A percentile compares a stretch with the other conserved stretches of the same genome.
phyloP scores from a whole-genome alignment of 257 asterid species.

The Jacaranda mimosifolia region DNA sequence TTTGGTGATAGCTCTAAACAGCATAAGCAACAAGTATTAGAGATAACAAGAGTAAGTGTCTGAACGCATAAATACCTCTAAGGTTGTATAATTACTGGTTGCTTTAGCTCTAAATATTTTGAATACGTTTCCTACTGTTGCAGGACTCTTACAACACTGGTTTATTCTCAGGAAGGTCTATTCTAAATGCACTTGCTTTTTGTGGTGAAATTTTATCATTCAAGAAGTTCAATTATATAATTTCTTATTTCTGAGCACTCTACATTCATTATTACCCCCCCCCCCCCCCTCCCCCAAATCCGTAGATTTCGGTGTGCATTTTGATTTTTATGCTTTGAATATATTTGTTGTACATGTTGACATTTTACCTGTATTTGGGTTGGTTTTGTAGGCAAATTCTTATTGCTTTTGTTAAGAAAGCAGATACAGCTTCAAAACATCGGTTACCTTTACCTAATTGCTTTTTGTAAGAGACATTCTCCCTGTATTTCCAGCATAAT shows the following conservation, averaged over 20 bases:
- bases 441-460: no score
- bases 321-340: not conserved
- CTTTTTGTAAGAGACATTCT: no score
- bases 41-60: conserved; percentile 3
- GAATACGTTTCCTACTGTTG: not conserved
- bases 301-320: not conserved
- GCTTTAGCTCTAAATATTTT: not conserved
- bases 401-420: no score
- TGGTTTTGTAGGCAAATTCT: no score
- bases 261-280: not conserved
- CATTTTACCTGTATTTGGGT: no score
- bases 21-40: not conserved
- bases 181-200: not conserved
- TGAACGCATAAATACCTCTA: conserved; percentile 1
- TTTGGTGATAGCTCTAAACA: conserved; percentile 13
- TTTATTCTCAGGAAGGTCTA: not conserved
- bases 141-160: not conserved
- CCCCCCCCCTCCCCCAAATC: not conserved
- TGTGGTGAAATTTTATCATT: not conserved
- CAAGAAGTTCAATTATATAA: not conserved
- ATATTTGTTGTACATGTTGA: not conserved
- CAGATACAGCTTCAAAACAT: no score
- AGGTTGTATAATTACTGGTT: not conserved
- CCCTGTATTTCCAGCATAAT: no score
- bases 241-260: not conserved